Evolutionary conservation across 2,329 filamentous ascomycete species (phyloP), one percentile per base, ranked within the genome.

Genomic region (Aureobasidium lini): DNA sequence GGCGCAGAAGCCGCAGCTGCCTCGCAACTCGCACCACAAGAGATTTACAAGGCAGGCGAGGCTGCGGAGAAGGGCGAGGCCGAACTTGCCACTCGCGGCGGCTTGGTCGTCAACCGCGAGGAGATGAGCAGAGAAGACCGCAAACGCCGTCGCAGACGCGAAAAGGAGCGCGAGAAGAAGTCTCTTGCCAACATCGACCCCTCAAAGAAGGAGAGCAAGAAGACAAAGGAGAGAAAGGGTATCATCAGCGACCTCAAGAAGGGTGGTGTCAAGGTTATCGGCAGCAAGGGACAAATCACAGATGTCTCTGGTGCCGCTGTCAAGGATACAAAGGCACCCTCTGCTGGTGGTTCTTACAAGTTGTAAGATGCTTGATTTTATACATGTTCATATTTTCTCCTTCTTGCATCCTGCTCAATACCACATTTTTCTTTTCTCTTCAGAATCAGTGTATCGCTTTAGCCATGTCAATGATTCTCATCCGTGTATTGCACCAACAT

Each of bases 121-220:
- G 94, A 99, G 75, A 88, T 97, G 85, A 86, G 81, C 37, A 82
- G 90, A 57, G 92, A 96, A 71, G 89, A 96, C 71, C 95, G 93
- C 78, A 73, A 84, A 57, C 82, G 90, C 62, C 79, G 86, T 62
- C 81, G 91, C 60, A 81, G 90, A 63, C 56, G 69, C 23, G 63
- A 68, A 40, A 83, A 91, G 62, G 88, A 91, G 71, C 96, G 96
- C 82, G 91, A 95, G 80, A 84, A 88, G 67, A 92, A 92, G 79
- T 80, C 81, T 23, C 83, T 82, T 60, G 79, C 78, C 13, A 76
- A 76, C 32, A 73, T 73, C 60, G 70, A 52, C 23, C 71, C 71
- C 60, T 75, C 77, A 64, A 81, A 79, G 67, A 67, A 70, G 72
- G 76, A 34, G 72, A 81, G 66, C 67, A 86, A 82, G 75, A 87